These are phyloP conservation scores for Tremella mesenterica DNA, from an alignment of 768 basidiomycete genomes.

Conservation along the genomic window DNA sequence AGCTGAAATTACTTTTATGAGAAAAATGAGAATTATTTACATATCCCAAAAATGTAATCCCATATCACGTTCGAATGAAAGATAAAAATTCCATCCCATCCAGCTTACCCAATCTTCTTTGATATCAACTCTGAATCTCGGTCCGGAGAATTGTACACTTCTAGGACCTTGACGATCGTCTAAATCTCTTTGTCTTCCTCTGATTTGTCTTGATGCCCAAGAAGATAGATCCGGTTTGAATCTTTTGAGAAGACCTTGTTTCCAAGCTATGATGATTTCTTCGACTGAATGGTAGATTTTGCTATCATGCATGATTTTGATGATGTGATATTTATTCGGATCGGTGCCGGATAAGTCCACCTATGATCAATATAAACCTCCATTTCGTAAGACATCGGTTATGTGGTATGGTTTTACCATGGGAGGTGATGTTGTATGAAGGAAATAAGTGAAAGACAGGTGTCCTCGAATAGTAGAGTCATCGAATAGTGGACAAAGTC, in stretches of 20 bases:
- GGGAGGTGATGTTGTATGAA: too few species aligned
- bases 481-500: too few species aligned
- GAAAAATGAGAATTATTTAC: slow-evolving; percentile 39
- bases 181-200: slow-evolving; percentile 49
- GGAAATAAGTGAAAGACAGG: too few species aligned
- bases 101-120: slow-evolving; percentile 55
- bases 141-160: slow-evolving; percentile 53
- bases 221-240: slow-evolving; percentile 34
- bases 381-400: too few species aligned
- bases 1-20: slow-evolving; percentile 50
- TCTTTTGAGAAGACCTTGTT: slow-evolving; percentile 52
- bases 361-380: slow-evolving; percentile 32
- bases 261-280: slow-evolving; percentile 53
- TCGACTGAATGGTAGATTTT: slow-evolving; percentile 52
- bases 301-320: slow-evolving; percentile 57
- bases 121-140: slow-evolving; percentile 54
- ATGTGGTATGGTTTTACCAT: too few species aligned
- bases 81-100: slow-evolving; percentile 42
- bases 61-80: slow-evolving; percentile 62
- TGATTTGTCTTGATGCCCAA: slow-evolving; percentile 50
- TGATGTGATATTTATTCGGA: slow-evolving; percentile 50
- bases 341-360: slow-evolving; percentile 55
- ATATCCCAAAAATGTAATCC: slow-evolving; percentile 39
- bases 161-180: slow-evolving; percentile 60
- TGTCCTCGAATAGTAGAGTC: too few species aligned